These are phyloP conservation scores for Gracilaria caudata DNA, from an alignment of 23 red algal species.

Conservation along the genomic window DNA sequence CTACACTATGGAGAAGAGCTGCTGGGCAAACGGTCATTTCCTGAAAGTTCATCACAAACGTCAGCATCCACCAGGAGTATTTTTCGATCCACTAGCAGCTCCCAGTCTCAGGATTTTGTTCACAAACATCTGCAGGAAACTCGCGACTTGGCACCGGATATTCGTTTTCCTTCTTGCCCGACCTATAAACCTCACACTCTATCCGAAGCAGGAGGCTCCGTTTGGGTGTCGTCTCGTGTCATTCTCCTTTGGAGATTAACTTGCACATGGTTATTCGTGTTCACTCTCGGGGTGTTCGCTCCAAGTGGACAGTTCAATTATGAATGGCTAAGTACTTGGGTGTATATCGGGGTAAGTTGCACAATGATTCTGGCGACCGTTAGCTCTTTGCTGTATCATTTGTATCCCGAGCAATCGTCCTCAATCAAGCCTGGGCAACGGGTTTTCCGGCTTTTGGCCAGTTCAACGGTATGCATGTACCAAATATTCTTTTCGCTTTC, in stretches of 20 bases:
- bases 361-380: constrained; percentile 25
- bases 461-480: constrained; percentile 7
- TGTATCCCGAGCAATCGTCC: constrained; percentile 10
- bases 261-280: constrained; percentile 18
- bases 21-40: constrained; percentile 11
- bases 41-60: neutral
- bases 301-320: constrained; percentile 20
- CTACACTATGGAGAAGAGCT: neutral
- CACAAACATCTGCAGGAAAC: neutral
- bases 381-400: constrained; percentile 32
- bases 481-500: constrained; percentile 12
- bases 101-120: constrained; percentile 5
- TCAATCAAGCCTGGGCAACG: neutral
- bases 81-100: constrained; percentile 18
- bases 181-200: neutral
- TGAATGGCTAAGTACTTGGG: constrained; percentile 12
- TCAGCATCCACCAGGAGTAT: neutral
- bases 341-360: constrained; percentile 10
- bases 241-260: constrained; percentile 21
- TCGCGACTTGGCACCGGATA: constrained; percentile 32
- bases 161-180: neutral
- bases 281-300: constrained; percentile 10
- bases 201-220: constrained; percentile 31
- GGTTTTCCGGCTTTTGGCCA: neutral
- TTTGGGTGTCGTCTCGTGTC: constrained; percentile 19